These are phyloP conservation scores for Leccinum subspadiceum DNA, from an alignment of 1,284 basidiomycete species.

Conservation along the genomic window DNA sequence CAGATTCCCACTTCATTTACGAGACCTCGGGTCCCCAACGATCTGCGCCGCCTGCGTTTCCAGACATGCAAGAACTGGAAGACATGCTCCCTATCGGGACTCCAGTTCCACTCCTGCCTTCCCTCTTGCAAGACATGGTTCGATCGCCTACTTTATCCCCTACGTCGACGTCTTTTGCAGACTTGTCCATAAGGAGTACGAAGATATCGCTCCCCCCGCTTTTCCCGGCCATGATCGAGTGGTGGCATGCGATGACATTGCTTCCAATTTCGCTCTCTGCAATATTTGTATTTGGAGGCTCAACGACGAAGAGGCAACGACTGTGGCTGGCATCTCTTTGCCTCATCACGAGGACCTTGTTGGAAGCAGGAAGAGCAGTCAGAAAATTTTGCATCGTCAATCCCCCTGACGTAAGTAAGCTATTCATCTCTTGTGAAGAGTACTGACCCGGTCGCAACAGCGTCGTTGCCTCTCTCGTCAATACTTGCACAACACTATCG, in stretches of 20 bases:
- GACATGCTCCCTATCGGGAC: constrained; percentile 15
- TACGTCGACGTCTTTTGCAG: constrained; percentile 60
- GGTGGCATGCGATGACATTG: constrained; percentile 28
- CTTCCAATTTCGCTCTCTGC: constrained; percentile 36
- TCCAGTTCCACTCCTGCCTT: constrained; percentile 57
- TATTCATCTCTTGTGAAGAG: background rate
- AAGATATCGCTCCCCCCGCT: constrained; percentile 27
- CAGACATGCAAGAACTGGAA: constrained; percentile 24
- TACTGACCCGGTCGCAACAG: background rate
- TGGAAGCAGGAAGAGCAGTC: constrained; percentile 36
- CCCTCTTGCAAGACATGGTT: constrained; percentile 71
- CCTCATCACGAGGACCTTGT: constrained; percentile 33
- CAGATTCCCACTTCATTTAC: constrained; percentile 55
- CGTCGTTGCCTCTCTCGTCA: background rate
- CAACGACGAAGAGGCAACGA: constrained; percentile 62
- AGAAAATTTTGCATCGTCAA: constrained; percentile 32
- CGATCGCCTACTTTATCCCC: constrained; percentile 62
- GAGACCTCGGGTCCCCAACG: constrained; percentile 51
- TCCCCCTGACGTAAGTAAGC: constrained; percentile 27
- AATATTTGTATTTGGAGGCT: constrained; percentile 60
- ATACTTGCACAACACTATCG: constrained; percentile 2
- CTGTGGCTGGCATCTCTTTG: constrained; percentile 42
- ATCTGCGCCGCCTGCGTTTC: constrained; percentile 25
- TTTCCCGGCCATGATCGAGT: constrained; percentile 24
- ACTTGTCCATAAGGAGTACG: constrained; percentile 58